Conservation (phyloP, 805 yeast species). For the Kodamaea leandrae region DNA sequence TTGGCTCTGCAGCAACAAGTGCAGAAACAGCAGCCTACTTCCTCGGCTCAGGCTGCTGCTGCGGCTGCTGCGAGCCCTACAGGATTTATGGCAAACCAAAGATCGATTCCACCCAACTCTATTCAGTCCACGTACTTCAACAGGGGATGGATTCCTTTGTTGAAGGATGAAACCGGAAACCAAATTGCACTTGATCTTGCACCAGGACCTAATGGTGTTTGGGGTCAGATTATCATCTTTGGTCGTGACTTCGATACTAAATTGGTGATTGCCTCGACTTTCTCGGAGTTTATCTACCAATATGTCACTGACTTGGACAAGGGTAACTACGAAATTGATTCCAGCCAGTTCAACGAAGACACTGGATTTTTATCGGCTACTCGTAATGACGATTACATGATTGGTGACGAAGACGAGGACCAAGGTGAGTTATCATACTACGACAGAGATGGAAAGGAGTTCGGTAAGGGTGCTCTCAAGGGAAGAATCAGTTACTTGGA, state of each 20-base stretch:
- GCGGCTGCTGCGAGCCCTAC: slow-evolving; percentile 20
- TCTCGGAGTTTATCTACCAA: slow-evolving; percentile 40
- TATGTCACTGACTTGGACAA: slow-evolving; percentile 40
- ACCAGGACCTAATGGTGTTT: slow-evolving; percentile 64
- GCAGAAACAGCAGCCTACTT: slow-evolving; percentile 12
- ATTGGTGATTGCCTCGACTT: slow-evolving; percentile 63
- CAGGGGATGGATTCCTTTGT: slow-evolving; percentile 77
- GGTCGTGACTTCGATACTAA: slow-evolving; percentile 94
- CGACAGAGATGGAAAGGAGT: slow-evolving; percentile 38
- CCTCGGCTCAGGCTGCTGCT: slow-evolving; percentile 15
- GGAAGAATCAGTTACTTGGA: slow-evolving; percentile 38
- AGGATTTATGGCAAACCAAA: slow-evolving; percentile 32
- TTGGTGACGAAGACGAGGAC: slow-evolving; percentile 47
- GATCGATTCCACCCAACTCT: slow-evolving; percentile 38
- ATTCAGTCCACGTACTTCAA: slow-evolving; percentile 36
- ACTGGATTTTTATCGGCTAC: slow-evolving; percentile 37
- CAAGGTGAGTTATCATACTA: slow-evolving; percentile 41
- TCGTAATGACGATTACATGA: slow-evolving; percentile 39
- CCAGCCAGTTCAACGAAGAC: slow-evolving; percentile 28
- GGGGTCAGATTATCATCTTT: slow-evolving; percentile 90
- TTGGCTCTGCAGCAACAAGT: slow-evolving; percentile 26
- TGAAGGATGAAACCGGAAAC: slow-evolving; percentile 87
- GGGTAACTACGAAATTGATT: slow-evolving; percentile 41
- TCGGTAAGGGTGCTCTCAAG: slow-evolving; percentile 24
- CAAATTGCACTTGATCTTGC: slow-evolving; percentile 83